Evolutionary conservation across 345 rosid genomes (phyloP).

Genomic region (Heritiera fomes): DNA sequence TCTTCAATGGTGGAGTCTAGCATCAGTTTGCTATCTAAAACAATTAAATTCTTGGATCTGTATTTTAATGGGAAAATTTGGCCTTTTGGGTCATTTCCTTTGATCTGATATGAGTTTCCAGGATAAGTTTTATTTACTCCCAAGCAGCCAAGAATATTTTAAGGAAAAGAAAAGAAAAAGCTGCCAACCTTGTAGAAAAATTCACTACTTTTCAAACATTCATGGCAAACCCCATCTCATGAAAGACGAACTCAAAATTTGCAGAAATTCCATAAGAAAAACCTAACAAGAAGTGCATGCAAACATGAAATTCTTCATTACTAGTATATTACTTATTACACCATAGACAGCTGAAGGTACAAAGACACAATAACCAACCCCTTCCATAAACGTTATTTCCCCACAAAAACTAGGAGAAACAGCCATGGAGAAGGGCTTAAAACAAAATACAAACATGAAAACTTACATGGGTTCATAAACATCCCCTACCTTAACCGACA

Average conservation of each 20-base stretch:
- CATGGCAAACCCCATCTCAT: not conserved
- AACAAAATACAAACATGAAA: not conserved
- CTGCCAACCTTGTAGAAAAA: not conserved
- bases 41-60: not conserved
- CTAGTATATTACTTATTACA: not conserved
- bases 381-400: conserved; percentile 17
- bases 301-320: conserved; percentile 2
- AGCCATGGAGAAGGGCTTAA: conserved; percentile 8
- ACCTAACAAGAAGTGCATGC: not conserved
- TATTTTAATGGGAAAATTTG: not conserved
- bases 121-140: no score
- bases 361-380: not conserved
- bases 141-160: not conserved
- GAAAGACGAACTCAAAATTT: not conserved
- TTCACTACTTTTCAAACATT: not conserved
- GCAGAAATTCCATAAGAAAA: not conserved
- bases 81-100: not conserved
- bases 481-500: not conserved
- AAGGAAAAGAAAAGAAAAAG: not conserved
- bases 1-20: not conserved
- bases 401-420: conserved; percentile 16
- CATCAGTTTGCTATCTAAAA: not conserved
- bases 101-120: not conserved
- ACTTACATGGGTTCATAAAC: not conserved
- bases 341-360: not conserved